phyloP scores from a whole-genome alignment of 2,329 filamentous ascomycete species.

The Ophiosphaerella narmari region DNA sequence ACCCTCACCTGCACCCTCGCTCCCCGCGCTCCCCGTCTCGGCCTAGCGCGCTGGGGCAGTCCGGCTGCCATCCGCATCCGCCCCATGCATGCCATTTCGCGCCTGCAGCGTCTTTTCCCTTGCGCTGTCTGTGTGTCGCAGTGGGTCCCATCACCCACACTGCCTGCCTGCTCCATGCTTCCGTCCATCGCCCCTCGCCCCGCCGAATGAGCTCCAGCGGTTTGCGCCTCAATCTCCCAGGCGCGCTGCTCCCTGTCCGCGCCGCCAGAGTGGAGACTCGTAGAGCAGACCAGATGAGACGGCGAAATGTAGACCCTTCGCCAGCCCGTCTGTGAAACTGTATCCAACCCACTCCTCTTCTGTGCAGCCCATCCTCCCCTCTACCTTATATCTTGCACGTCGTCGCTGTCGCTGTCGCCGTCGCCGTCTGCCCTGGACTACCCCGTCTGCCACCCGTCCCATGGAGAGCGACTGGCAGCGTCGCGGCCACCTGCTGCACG shows the following conservation, averaged over 20 bases:
- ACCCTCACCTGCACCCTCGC: no score
- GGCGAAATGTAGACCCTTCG: not conserved
- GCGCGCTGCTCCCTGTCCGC: not conserved
- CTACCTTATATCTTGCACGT: not conserved
- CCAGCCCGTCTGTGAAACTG: slow-evolving; percentile 3
- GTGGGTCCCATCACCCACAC: no score
- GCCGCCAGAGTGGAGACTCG: no score
- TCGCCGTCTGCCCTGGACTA: not conserved
- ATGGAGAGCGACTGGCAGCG: slow-evolving; percentile 22
- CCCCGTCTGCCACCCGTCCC: not conserved
- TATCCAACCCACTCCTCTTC: not conserved
- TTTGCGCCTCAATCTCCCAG: slow-evolving; percentile 2
- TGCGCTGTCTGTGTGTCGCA: not conserved
- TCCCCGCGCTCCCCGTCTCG: no score
- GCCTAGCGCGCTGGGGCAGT: not conserved
- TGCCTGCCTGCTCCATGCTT: not conserved
- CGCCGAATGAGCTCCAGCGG: slow-evolving; percentile 2
- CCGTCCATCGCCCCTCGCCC: not conserved
- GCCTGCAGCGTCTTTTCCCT: slow-evolving; percentile 3
- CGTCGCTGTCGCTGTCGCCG: not conserved
- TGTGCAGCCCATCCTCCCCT: slow-evolving; percentile 2
- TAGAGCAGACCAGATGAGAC: no score
- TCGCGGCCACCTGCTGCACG: slow-evolving; percentile 12
- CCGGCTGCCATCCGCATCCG: not conserved
- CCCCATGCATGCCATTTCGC: slow-evolving; percentile 1